Percentiles rank a stretch among this genome's conserved stretches.
These are phyloP conservation scores for Fusarium tjaetaba DNA, from an alignment of 2,329 filamentous ascomycete species.

Conservation along the genomic window DNA sequence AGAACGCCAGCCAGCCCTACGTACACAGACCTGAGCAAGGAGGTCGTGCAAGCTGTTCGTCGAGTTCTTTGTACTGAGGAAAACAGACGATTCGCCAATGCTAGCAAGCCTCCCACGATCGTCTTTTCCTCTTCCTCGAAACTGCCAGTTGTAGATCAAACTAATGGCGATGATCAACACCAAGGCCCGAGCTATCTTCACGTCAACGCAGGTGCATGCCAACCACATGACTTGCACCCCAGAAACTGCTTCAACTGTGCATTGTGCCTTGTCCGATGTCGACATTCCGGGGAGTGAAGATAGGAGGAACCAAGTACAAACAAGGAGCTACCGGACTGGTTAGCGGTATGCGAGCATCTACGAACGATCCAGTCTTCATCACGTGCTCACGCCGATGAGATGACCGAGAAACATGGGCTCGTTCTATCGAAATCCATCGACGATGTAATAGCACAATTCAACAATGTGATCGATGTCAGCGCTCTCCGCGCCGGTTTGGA, in stretches of 20 bases:
- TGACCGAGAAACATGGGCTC: not conserved
- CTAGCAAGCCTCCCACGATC: not conserved
- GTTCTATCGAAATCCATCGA: not conserved
- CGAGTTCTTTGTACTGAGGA: not conserved
- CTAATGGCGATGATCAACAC: not conserved
- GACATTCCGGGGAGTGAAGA: not conserved
- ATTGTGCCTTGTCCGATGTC: rapidly evolving
- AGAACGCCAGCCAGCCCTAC: not conserved
- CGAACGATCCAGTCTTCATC: not conserved
- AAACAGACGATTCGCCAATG: not conserved
- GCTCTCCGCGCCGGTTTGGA: not conserved
- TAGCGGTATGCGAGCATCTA: not conserved
- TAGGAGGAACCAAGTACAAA: not conserved
- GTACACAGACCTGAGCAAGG: not conserved
- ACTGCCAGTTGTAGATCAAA: not conserved
- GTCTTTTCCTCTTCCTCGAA: not conserved
- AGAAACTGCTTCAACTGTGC: not conserved
- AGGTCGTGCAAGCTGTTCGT: not conserved
- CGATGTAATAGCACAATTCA: not conserved
- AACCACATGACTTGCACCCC: not conserved
- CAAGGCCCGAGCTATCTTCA: not conserved
- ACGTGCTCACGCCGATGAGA: too few species aligned
- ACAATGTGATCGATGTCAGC: not conserved
- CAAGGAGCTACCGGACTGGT: not conserved
- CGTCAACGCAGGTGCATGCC: not conserved